Base-by-base conservation (phyloP, 2,329 filamentous ascomycete genomes). In the Anthostomella pinea region DNA sequence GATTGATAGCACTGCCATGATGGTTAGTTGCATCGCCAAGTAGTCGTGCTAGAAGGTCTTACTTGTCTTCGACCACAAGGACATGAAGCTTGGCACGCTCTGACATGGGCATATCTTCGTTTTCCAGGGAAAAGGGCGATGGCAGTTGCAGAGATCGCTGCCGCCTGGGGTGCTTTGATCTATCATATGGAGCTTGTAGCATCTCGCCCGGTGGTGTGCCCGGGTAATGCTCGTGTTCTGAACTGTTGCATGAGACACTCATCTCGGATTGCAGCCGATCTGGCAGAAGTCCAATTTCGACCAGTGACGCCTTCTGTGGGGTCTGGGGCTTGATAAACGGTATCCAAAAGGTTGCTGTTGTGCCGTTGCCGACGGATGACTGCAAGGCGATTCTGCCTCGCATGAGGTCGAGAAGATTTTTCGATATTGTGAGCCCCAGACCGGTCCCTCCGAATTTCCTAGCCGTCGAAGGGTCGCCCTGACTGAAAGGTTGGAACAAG, bases 41-140 rank as follows among this genome's bases (percentile, higher is more conserved):
- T 14, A 17, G 26, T 14, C 5, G 9, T 6, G 10, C 8, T 1
- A 24, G 8, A 9, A 3, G 6, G 13, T 69, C 77, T 68, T 66
- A 80, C 77, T 90, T 89, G 56, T 91, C 87, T 62, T 91, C 87
- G 2, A 90, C 86, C 1, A 93, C 78, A 14, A 91, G 63, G n/a
- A 91, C 69, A 30, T 86, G 77, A 5, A 82, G 71, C 23, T 77
- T 74, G 35, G 75, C 68, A 36, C 86, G 72, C 36, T 86, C 81
- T 3, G 69, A 60, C 11, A 68, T 62, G 3, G 74, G 63, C 2
- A 86, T 54, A 13, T 73, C 73, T 29, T 72, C 59, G 2, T 70
- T 67, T 4, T 64, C 52, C 9, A 48, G 30, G 2, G 30, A 17
- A 4, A 51, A 37, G 5, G 45, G 41, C 7, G 52, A 41, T n/a